phyloP scores from a whole-genome alignment of 768 basidiomycete genomes.

The Clavulina sp. region DNA sequence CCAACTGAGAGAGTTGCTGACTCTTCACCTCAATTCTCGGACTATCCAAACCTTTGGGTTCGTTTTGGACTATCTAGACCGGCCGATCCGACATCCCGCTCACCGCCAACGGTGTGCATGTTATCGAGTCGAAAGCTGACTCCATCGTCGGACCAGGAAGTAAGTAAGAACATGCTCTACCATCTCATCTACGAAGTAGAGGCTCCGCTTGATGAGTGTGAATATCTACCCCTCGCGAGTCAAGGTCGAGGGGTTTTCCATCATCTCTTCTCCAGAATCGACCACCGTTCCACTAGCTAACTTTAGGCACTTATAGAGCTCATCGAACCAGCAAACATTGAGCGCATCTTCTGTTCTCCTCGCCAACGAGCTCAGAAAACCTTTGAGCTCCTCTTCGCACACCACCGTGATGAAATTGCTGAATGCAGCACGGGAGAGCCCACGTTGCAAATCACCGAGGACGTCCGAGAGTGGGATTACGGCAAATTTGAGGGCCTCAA shows the following conservation, averaged over 20 bases:
- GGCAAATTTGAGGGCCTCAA: slow-evolving; percentile 77
- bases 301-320: slow-evolving; percentile 39
- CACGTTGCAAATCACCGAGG: slow-evolving; percentile 32
- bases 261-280: not conserved
- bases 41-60: not conserved
- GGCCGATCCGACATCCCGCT: slow-evolving; percentile 79
- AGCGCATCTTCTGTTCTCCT: slow-evolving; percentile 69
- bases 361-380: slow-evolving; percentile 71
- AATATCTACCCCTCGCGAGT: not conserved
- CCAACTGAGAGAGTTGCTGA: slow-evolving; percentile 12
- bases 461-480: slow-evolving; percentile 64
- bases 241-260: not conserved
- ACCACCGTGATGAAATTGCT: slow-evolving; percentile 19
- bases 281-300: not conserved
- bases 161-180: slow-evolving; percentile 24
- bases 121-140: slow-evolving; percentile 45
- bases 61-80: slow-evolving; percentile 42
- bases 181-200: not conserved
- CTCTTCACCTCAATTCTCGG: not conserved
- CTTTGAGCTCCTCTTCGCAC: slow-evolving; percentile 60
- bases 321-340: slow-evolving; percentile 65
- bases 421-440: not conserved
- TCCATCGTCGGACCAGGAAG: slow-evolving; percentile 61
- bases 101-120: slow-evolving; percentile 53
- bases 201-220: not conserved